Percentiles rank a stretch among this genome's conserved stretches.
phyloP scores from a whole-genome alignment of 73 alveolate genomes.

The Blepharisma japonicum region DNA sequence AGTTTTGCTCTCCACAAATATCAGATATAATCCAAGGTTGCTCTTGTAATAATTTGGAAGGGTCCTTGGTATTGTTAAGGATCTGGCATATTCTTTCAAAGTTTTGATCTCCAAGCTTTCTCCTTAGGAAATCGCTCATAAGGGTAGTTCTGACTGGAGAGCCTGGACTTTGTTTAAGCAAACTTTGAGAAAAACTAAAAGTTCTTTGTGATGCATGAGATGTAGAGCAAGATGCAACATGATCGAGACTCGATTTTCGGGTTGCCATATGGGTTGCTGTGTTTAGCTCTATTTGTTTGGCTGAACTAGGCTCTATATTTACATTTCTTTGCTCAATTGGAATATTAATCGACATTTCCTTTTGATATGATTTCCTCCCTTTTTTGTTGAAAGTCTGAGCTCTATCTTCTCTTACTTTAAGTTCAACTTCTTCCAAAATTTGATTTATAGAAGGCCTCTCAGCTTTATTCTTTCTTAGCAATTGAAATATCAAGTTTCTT shows the following conservation, averaged over 20 bases:
- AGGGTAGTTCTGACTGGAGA: constrained; percentile 27
- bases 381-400: background rate
- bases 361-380: no score
- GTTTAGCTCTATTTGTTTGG: background rate
- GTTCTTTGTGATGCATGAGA: background rate
- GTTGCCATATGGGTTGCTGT: constrained; percentile 12
- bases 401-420: background rate
- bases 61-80: constrained; percentile 1
- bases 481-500: background rate
- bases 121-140: constrained; percentile 10
- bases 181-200: constrained; percentile 29
- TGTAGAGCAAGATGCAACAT: background rate
- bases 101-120: constrained; percentile 12
- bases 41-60: constrained; percentile 10
- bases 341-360: constrained; percentile 26
- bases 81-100: background rate
- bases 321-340: constrained; percentile 14
- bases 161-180: constrained; percentile 10
- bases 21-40: constrained; percentile 17
- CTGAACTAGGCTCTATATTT: background rate
- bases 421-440: background rate
- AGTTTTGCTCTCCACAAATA: constrained; percentile 25
- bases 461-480: background rate
- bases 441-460: background rate
- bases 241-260: background rate